phyloP scores from a whole-genome alignment of 2,329 filamentous ascomycete genomes.

The Ophiostoma sp. region DNA sequence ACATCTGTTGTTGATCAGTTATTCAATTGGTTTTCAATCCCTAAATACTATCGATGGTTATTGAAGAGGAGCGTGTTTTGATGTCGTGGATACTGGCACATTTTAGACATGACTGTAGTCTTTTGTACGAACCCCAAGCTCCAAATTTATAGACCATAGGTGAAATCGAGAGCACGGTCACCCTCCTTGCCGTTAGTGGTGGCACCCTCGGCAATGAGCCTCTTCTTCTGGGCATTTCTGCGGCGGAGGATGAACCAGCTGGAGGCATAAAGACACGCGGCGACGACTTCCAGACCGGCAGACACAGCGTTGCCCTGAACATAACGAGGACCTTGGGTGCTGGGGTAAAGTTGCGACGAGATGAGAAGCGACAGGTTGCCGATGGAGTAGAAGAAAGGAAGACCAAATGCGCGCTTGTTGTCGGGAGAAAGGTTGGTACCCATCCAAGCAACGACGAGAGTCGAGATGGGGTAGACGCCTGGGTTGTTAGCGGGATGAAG shows the following conservation, averaged over 20 bases:
- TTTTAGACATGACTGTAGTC: too few species aligned
- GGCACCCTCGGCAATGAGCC: conserved; percentile 21
- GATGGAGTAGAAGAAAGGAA: conserved; percentile 25
- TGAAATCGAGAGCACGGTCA: conserved; percentile 14
- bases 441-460: conserved; percentile 22
- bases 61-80: too few species aligned
- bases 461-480: conserved; percentile 24
- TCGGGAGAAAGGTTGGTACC: conserved; percentile 25
- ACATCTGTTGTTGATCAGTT: too few species aligned
- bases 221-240: conserved; percentile 21
- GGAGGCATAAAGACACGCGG: neutral
- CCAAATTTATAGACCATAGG: neutral
- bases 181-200: conserved; percentile 23
- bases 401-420: conserved; percentile 21
- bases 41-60: too few species aligned
- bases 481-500: neutral
- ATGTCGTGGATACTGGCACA: too few species aligned
- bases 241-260: conserved; percentile 21
- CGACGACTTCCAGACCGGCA: conserved; percentile 21
- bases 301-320: conserved; percentile 24
- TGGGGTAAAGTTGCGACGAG: conserved; percentile 27
- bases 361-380: conserved; percentile 23
- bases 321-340: conserved; percentile 25
- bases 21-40: too few species aligned
- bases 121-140: too few species aligned